These are phyloP conservation scores for Aschersonia sp. DNA, from an alignment of 2,329 filamentous ascomycete species.

Conservation along the genomic window DNA sequence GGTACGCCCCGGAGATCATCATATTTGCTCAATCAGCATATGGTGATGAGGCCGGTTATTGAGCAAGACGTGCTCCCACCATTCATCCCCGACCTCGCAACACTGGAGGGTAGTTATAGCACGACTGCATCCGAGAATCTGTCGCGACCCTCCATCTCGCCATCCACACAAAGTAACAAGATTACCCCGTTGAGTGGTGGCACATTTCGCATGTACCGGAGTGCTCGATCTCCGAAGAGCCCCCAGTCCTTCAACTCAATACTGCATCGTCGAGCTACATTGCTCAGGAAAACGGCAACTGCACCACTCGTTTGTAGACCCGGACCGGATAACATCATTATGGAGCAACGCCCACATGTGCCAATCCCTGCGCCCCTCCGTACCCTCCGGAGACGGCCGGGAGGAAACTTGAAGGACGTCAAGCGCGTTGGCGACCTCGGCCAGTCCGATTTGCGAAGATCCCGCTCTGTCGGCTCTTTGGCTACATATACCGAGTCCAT, in stretches of 20 bases:
- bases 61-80: constrained; percentile 28
- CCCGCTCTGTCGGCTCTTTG: constrained; percentile 44
- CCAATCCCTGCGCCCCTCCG: constrained; percentile 39
- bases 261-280: constrained; percentile 42
- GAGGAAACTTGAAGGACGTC: constrained; percentile 58
- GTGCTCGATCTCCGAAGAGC: constrained; percentile 33
- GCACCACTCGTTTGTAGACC: constrained; percentile 15
- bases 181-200: constrained; percentile 13
- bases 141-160: constrained; percentile 15
- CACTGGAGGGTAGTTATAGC: constrained; percentile 16
- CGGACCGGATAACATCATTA: background rate
- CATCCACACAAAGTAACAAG: constrained; percentile 10
- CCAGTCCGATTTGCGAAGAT: constrained; percentile 30
- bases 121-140: constrained; percentile 17
- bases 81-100: constrained; percentile 31
- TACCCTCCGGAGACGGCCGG: constrained; percentile 56
- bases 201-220: constrained; percentile 22
- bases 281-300: constrained; percentile 41
- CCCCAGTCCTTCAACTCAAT: constrained; percentile 34
- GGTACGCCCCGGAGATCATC: constrained; percentile 40
- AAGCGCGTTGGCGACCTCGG: constrained; percentile 50
- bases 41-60: constrained; percentile 17
- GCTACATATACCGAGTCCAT: constrained; percentile 47
- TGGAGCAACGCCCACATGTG: constrained; percentile 17
- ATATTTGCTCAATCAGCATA: constrained; percentile 34